Conservation (phyloP, 2,329 filamentous ascomycete species). For the Microsporum canis region DNA sequence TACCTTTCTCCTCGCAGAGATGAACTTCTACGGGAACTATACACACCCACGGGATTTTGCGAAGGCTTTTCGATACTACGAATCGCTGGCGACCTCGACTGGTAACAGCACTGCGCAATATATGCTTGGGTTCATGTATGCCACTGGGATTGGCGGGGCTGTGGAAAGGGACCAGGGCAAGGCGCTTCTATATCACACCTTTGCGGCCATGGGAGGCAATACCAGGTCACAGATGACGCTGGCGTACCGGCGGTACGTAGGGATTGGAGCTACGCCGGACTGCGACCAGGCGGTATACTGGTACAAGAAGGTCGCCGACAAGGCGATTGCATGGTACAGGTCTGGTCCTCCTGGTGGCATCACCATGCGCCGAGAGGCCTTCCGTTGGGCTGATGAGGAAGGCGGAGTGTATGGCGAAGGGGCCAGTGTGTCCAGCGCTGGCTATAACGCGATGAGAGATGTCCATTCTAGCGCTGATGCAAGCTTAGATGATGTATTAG, state of each 20-base stretch:
- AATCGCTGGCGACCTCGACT: slow-evolving; percentile 59
- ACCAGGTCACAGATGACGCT: slow-evolving; percentile 87
- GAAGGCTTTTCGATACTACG: slow-evolving; percentile 69
- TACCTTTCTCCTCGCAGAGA: slow-evolving; percentile 76
- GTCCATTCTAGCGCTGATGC: slow-evolving; percentile 72
- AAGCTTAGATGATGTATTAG: slow-evolving; percentile 82
- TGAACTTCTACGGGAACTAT: slow-evolving; percentile 96
- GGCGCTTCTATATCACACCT: slow-evolving; percentile 85
- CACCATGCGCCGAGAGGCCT: slow-evolving; percentile 63
- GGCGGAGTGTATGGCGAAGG: slow-evolving; percentile 94
- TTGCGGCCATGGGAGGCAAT: slow-evolving; percentile 75
- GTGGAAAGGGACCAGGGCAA: slow-evolving; percentile 81
- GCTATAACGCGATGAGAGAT: slow-evolving; percentile 64
- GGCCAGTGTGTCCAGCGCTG: slow-evolving; percentile 79
- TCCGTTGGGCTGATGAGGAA: slow-evolving; percentile 76
- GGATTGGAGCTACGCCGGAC: slow-evolving; percentile 72
- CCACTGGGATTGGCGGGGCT: slow-evolving; percentile 73
- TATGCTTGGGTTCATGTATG: slow-evolving; percentile 93
- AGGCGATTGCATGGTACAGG: slow-evolving; percentile 76
- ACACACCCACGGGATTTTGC: slow-evolving; percentile 72
- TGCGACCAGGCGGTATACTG: slow-evolving; percentile 77
- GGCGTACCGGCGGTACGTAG: slow-evolving; percentile 72
- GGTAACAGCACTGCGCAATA: slow-evolving; percentile 90
- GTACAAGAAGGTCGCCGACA: slow-evolving; percentile 89
- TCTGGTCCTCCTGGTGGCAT: slow-evolving; percentile 84